These are phyloP conservation scores for Dothiorella sarmentorum DNA, from an alignment of 2,329 filamentous ascomycete species.

Conservation along the genomic window DNA sequence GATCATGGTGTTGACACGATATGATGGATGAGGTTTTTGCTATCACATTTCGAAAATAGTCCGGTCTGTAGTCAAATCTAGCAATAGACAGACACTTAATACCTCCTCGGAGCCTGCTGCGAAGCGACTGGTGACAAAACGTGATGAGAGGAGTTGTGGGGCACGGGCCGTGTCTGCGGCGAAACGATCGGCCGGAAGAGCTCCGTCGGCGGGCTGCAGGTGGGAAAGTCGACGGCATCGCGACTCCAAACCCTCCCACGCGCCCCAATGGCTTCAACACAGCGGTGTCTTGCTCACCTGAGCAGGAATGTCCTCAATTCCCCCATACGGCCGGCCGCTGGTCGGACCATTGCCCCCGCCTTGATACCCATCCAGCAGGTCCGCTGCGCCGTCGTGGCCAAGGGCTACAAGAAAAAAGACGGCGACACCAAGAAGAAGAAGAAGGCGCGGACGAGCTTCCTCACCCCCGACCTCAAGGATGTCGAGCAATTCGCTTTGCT, in stretches of 20 bases:
- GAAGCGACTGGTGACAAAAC: too few relatives aligned
- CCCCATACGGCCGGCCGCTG: not conserved
- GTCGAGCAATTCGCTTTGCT: constrained; percentile 75
- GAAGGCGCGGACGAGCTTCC: constrained; percentile 65
- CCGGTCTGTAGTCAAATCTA: not conserved
- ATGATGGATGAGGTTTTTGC: not conserved
- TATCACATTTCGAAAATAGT: not conserved
- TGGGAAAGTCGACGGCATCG: constrained; percentile 14
- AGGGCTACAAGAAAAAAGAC: constrained; percentile 42
- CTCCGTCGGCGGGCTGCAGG: constrained; percentile 1
- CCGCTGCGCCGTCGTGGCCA: constrained; percentile 36
- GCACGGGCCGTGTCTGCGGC: not conserved
- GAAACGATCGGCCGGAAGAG: constrained; percentile 1
- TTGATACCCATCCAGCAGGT: constrained; percentile 34
- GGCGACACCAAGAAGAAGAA: constrained; percentile 50
- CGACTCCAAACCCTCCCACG: not conserved
- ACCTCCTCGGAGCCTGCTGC: too few relatives aligned
- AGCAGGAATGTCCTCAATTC: constrained; percentile 27
- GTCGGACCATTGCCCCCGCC: not conserved
- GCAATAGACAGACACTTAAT: constrained; percentile 1
- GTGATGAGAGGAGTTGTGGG: not conserved
- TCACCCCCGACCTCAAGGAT: constrained; percentile 59
- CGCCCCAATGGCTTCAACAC: constrained; percentile 34
- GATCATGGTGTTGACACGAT: not conserved
- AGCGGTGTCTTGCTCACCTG: constrained; percentile 32